phyloP scores from a whole-genome alignment of 1,139 yeast species.

The Suhomyces yuchorum region DNA sequence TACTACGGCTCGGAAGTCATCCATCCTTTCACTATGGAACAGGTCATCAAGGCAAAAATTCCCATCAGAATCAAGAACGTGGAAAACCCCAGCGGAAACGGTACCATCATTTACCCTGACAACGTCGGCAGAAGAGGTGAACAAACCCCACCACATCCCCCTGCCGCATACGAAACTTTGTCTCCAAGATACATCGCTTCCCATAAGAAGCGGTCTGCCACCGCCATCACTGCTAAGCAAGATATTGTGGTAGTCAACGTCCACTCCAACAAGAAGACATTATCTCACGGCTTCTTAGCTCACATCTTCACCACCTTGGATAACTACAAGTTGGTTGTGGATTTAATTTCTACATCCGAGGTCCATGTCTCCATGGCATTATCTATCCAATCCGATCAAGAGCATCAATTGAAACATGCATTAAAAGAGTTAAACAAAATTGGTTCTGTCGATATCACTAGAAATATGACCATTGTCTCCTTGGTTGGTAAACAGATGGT shows the following conservation, averaged over 20 bases:
- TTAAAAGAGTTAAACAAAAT: constrained; percentile 72
- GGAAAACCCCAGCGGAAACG: constrained; percentile 85
- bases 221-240: constrained; percentile 94
- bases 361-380: constrained; percentile 98
- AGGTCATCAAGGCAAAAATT: constrained; percentile 91
- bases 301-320: constrained; percentile 86
- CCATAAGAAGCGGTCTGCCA: constrained; percentile 74
- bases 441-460: constrained; percentile 87
- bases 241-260: constrained; percentile 90
- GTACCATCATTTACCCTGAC: constrained; percentile 93
- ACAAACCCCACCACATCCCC: constrained; percentile 93
- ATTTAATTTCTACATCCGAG: constrained; percentile 93
- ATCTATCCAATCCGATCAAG: constrained; percentile 68
- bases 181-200: constrained; percentile 48
- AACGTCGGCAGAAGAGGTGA: constrained; percentile 83
- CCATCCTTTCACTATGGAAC: constrained; percentile 99
- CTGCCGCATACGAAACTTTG: constrained; percentile 65
- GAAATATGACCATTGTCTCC: constrained; percentile 87
- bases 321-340: constrained; percentile 83
- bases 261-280: constrained; percentile 89
- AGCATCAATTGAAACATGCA: constrained; percentile 63
- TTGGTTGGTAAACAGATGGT: constrained; percentile 97
- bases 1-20: constrained; percentile 97
- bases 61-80: constrained; percentile 97
- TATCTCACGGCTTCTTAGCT: constrained; percentile 94